phyloP scores from a whole-genome alignment of 2,329 filamentous ascomycete species.

The Hypomyces rosellus region DNA sequence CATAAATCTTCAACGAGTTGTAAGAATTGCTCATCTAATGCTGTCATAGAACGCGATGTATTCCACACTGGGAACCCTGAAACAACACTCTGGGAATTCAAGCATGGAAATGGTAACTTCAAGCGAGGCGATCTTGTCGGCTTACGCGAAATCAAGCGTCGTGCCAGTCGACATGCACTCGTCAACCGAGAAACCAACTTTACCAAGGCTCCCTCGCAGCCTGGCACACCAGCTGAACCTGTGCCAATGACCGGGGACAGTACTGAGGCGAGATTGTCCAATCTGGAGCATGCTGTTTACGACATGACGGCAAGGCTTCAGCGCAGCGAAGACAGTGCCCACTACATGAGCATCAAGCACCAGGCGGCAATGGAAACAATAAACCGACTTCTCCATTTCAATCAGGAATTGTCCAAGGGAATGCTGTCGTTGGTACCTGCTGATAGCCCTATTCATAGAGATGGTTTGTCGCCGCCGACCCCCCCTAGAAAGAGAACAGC shows the following conservation, averaged over 20 bases:
- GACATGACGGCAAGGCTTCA: slow-evolving; percentile 71
- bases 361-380: slow-evolving; percentile 78
- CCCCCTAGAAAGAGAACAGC: background rate
- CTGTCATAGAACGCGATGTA: slow-evolving; percentile 77
- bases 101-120: slow-evolving; percentile 95
- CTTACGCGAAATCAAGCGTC: slow-evolving; percentile 88
- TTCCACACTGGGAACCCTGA: slow-evolving; percentile 94
- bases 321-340: slow-evolving; percentile 76
- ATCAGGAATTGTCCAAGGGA: slow-evolving; percentile 73
- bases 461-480: slow-evolving; percentile 53
- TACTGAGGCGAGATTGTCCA: slow-evolving; percentile 65
- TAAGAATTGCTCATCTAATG: background rate
- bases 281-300: slow-evolving; percentile 75
- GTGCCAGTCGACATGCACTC: slow-evolving; percentile 85
- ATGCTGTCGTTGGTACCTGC: slow-evolving; percentile 67
- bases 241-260: slow-evolving; percentile 66
- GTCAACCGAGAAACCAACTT: slow-evolving; percentile 87
- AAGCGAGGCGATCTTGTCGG: slow-evolving; percentile 90
- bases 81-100: slow-evolving; percentile 96
- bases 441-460: slow-evolving; percentile 72
- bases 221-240: slow-evolving; percentile 77
- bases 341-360: slow-evolving; percentile 73
- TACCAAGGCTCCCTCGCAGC: slow-evolving; percentile 72
- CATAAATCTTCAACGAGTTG: background rate
- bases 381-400: slow-evolving; percentile 64